Percentiles rank a stretch among this genome's conserved stretches.
phyloP scores from a whole-genome alignment of 2,329 filamentous ascomycete species.

The Herpotrichia juniperi region DNA sequence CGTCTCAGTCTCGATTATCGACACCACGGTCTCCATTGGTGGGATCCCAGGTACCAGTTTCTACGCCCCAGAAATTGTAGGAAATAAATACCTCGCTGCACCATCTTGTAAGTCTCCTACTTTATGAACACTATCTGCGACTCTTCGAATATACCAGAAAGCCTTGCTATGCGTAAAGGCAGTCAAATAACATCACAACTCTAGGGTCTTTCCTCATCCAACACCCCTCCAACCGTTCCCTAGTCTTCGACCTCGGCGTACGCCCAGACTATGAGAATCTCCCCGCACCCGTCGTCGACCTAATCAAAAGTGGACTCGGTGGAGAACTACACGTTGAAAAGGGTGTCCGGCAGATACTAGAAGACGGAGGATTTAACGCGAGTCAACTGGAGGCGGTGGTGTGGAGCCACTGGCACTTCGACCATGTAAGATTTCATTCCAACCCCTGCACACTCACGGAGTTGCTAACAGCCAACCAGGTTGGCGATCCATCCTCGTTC shows the following conservation, averaged over 20 bases:
- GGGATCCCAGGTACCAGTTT: neutral
- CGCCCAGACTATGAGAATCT: neutral
- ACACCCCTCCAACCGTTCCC: neutral
- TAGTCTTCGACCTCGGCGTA: neutral
- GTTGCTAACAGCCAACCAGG: neutral
- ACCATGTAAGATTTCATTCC: conserved; percentile 44
- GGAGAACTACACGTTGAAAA: conserved; percentile 10
- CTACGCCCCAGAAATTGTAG: neutral
- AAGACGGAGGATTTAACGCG: conserved; percentile 14
- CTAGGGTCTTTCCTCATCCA: neutral
- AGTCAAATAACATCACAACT: no score
- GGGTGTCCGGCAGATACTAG: conserved; percentile 23
- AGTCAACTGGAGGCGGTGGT: conserved; percentile 45
- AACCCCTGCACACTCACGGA: neutral
- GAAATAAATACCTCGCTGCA: neutral
- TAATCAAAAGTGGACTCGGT: neutral
- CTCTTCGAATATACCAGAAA: no score
- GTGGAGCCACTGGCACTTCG: conserved; percentile 53
- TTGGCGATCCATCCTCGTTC: conserved; percentile 56
- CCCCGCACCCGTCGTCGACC: neutral
- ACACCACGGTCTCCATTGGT: neutral
- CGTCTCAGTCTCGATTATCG: neutral
- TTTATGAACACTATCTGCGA: no score
- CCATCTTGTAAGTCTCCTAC: no score
- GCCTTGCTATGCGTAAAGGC: no score